Evolutionary conservation across 2,329 filamentous ascomycete species (phyloP), one percentile per base, ranked within the genome.

Genomic region (Epichloe amarillans): DNA sequence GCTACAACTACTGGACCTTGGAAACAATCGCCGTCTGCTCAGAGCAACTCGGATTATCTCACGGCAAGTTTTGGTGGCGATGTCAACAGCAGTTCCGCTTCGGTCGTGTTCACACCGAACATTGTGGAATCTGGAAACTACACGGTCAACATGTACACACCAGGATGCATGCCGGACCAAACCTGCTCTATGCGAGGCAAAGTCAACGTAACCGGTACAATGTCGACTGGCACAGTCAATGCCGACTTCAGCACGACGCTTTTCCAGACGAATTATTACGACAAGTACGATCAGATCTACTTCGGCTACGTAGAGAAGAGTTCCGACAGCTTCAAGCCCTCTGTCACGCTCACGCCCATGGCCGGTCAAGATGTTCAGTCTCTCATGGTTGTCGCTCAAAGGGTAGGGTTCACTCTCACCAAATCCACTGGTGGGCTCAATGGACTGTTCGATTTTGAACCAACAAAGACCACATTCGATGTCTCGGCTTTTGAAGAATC

Each of bases 271-370:
- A 98, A 98, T 69, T 79, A 94, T 64, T 94, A 84, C 65, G 91
- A 97, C 72, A 98, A 98, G 67, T 97, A 95, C 62, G 93, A 98
- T 63, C 83, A 87, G 58, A 82, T 98, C 52, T 95, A 89, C 68
- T 85, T 84, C 57, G 93, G 90, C 45, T 82, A 82, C 57, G 81
- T 98, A 50, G 88, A 97, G 62, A 82, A 83, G 50, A 82, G 78
- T 49, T 83, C 79, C 10, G 72, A 71, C 55, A 77, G 76, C 19
- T 96, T 96, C 72, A 82, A 82, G 41, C 88, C 91, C 14, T 80
- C 79, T 4, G 82, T 98, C 49, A 95, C 86, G 0, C 70, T 98
- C 43, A 76, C 80, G 0, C 86, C 91, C 4, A 71, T 80, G 21
- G 64, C 75, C 35, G 82, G 78, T 39, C 85, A 89, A 65, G 68